These are phyloP conservation scores for Neurospora sp. DNA, from an alignment of 495 filamentous ascomycete species.

Conservation along the genomic window DNA sequence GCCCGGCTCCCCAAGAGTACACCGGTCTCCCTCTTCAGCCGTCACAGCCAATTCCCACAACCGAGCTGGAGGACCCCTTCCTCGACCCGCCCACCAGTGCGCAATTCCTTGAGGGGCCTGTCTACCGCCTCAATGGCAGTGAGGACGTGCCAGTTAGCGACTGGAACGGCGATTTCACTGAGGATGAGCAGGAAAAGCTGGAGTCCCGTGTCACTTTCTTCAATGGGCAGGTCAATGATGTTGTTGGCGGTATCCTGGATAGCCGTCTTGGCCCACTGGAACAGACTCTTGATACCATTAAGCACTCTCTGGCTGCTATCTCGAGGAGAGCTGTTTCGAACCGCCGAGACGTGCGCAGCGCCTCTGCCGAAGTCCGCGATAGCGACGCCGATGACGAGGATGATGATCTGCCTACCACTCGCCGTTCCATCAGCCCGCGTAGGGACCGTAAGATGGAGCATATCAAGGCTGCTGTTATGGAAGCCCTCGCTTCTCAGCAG, in stretches of 20 bases:
- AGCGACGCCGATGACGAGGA: slow-evolving; percentile 96
- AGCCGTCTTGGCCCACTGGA: slow-evolving; percentile 70
- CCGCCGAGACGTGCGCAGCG: slow-evolving; percentile 41
- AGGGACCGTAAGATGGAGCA: slow-evolving; percentile 73
- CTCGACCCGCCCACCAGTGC: slow-evolving; percentile 30
- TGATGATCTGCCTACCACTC: slow-evolving; percentile 52
- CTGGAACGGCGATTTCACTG: slow-evolving; percentile 82
- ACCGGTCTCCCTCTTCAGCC: slow-evolving; percentile 7
- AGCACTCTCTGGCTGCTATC: slow-evolving; percentile 48
- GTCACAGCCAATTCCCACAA: slow-evolving; percentile 23
- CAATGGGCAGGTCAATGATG: slow-evolving; percentile 73
- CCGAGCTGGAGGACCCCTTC: slow-evolving; percentile 40
- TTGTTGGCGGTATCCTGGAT: slow-evolving; percentile 72
- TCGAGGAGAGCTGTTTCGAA: slow-evolving; percentile 33
- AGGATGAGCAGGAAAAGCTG: slow-evolving; percentile 71
- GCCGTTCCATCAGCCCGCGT: slow-evolving; percentile 54
- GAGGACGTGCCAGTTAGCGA: slow-evolving; percentile 66
- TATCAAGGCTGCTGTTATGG: slow-evolving; percentile 67
- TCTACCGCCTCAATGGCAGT: slow-evolving; percentile 56
- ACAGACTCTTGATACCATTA: slow-evolving; percentile 62
- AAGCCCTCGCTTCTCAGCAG: slow-evolving; percentile 60
- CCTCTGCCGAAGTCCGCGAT: slow-evolving; percentile 54
- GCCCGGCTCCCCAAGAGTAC: slow-evolving; percentile 61
- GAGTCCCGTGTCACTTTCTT: slow-evolving; percentile 67
- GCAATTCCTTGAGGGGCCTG: slow-evolving; percentile 39